Conservation (phyloP, 2,329 filamentous ascomycete genomes). For the Orbilia javanica region DNA sequence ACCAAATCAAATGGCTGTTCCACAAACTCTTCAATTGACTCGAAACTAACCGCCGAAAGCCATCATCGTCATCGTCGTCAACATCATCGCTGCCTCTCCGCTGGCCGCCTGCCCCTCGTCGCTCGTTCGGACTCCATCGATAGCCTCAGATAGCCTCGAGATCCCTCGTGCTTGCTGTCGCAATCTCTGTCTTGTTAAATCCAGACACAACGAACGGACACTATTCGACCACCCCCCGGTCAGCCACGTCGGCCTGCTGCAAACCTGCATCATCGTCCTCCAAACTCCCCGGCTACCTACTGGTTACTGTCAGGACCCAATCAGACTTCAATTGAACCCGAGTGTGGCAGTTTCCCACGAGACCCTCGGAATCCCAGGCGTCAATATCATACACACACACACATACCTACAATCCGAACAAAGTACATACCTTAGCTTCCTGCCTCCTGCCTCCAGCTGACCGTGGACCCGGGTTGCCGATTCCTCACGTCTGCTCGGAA, state of each 20-base stretch:
- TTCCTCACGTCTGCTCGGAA: neutral
- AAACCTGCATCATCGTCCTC: constrained; percentile 39
- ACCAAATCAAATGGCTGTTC: neutral
- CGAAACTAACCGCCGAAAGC: constrained; percentile 47
- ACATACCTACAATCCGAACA: neutral
- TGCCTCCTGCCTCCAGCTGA: constrained; percentile 3
- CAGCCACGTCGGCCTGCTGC: constrained; percentile 56
- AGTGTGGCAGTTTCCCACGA: constrained; percentile 2
- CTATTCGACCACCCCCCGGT: constrained; percentile 1
- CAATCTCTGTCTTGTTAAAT: constrained; percentile 18
- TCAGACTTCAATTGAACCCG: constrained; percentile 50
- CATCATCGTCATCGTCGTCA: constrained; percentile 1
- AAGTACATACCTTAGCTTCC: neutral
- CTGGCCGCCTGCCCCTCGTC: neutral
- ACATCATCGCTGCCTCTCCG: constrained; percentile 13
- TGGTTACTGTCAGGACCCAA: constrained; percentile 8
- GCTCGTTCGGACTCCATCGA: constrained; percentile 21
- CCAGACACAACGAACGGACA: constrained; percentile 1
- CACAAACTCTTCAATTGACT: constrained; percentile 35
- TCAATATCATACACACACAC: constrained; percentile 4
- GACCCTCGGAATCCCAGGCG: constrained; percentile 18
- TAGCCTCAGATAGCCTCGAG: constrained; percentile 11
- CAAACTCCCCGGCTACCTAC: constrained; percentile 7
- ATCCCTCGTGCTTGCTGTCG: constrained; percentile 14
- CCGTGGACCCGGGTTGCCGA: constrained; percentile 46